Conservation (phyloP, 352 stramenopile genomes). For the Elongisporangium prolatum region DNA sequence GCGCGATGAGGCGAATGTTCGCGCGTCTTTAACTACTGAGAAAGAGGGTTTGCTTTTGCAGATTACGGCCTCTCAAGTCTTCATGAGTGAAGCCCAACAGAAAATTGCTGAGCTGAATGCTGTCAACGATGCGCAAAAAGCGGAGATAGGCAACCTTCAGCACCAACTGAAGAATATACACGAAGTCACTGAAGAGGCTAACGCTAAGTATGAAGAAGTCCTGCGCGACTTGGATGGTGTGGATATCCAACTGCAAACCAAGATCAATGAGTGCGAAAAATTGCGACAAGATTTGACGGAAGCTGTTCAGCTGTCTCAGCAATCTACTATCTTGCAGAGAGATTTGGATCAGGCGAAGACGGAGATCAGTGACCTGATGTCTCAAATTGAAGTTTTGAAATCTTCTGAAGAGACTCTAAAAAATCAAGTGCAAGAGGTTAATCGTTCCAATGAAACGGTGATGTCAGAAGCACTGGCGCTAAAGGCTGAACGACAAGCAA, state of each 20-base stretch:
- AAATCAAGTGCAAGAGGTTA: slow-evolving; percentile 24
- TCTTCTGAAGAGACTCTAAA: slow-evolving; percentile 32
- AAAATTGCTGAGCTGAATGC: slow-evolving; percentile 7
- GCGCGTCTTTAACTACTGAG: background rate
- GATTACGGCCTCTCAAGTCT: background rate
- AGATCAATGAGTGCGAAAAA: slow-evolving; percentile 18
- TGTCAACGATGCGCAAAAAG: slow-evolving; percentile 7
- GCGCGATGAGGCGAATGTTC: background rate
- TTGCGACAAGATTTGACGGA: slow-evolving; percentile 13
- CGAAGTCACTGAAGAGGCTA: slow-evolving; percentile 51
- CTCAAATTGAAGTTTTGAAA: slow-evolving; percentile 30
- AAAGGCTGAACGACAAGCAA: slow-evolving; percentile 19
- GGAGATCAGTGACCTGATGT: slow-evolving; percentile 31
- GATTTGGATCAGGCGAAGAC: slow-evolving; percentile 27
- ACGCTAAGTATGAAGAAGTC: slow-evolving; percentile 52
- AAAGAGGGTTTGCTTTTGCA: background rate
- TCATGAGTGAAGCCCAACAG: background rate
- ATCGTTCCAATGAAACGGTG: slow-evolving; percentile 23
- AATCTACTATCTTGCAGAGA: slow-evolving; percentile 17
- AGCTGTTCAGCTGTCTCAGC: slow-evolving; percentile 14
- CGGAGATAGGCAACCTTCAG: slow-evolving; percentile 22
- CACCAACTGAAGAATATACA: slow-evolving; percentile 65
- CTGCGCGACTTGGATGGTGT: slow-evolving; percentile 35
- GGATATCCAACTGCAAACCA: slow-evolving; percentile 17
- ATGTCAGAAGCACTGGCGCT: slow-evolving; percentile 15